Evolutionary conservation across 2,329 filamentous ascomycete genomes (phyloP), one percentile per base, ranked within the genome.

Genomic region (Orbilia blumenaviensis): DNA sequence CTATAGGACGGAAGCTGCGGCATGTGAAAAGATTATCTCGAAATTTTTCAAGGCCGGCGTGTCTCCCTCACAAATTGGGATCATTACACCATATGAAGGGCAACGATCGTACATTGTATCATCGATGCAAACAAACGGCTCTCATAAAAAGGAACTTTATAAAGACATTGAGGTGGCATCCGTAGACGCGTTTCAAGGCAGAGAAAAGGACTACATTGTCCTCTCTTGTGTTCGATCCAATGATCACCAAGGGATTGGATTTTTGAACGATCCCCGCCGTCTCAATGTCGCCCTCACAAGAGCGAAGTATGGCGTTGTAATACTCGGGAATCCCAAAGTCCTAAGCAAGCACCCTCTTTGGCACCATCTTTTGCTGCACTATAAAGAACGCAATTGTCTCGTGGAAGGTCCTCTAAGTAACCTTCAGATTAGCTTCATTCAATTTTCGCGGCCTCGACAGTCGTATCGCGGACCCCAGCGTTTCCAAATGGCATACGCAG

Each of bases 171-270:
- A 99, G 83, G 95, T 99, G 42, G 95, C 95, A 3, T 98, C 94
- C 0, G 95, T 99, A 38, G 95, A 99, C 85, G 95, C 95, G 18
- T 99, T 99, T 87, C 95, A 99, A 82, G 95, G 95, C 62, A 91
- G 95, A 86, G 95, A 99, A 84, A 99, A 99, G 85, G 95, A 99
- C 82, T 99, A 97, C 81, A 99, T 99, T 81, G 94, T 99, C 41
- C 86, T 99, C 32, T 98, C 95, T 77, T 99, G 95, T 82, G 95
- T 99, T 60, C 92, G 95, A 82, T 98, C 94, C 82, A 99, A 99
- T 82, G 95, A 99, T 81, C 96, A 98, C 83, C 95, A 99, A 83
- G 95, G 95, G 79, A 99, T 99, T 80, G 95, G 95, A 84, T 99
- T 99, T 88, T 86, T 99, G 86, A 98, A 94, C 76, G 95, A 99